A percentile compares a stretch with the other conserved stretches of the same genome.
Evolutionary conservation across 2,329 filamentous ascomycete genomes (phyloP).

Genomic region (Trichoderma lentiforme): DNA sequence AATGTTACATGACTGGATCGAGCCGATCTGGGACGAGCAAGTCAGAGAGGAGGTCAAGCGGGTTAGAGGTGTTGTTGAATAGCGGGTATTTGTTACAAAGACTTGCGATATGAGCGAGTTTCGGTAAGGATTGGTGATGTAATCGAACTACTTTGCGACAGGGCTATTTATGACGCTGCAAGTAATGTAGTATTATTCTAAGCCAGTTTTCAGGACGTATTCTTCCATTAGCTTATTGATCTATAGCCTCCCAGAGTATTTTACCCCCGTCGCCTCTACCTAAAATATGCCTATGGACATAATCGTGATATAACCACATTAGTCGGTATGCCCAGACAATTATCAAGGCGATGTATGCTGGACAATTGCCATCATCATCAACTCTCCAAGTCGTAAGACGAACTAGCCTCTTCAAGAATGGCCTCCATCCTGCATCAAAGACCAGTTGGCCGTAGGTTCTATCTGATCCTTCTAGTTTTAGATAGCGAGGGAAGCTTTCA

Average conservation of each 20-base stretch:
- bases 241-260: background rate
- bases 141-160: background rate
- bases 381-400: slow-evolving; percentile 13
- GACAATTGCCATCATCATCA: slow-evolving; percentile 14
- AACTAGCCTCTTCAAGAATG: slow-evolving; percentile 5
- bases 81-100: background rate
- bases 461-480: background rate
- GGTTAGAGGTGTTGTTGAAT: background rate
- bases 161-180: background rate
- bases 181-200: background rate
- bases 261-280: slow-evolving; percentile 12
- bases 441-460: slow-evolving; percentile 8
- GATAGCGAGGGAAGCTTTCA: slow-evolving; percentile 6
- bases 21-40: slow-evolving; percentile 12
- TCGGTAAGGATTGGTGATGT: background rate
- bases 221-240: background rate
- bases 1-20: slow-evolving; percentile 8
- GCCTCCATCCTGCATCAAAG: slow-evolving; percentile 13
- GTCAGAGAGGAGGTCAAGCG: background rate
- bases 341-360: background rate
- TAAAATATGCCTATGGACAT: background rate
- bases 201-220: background rate
- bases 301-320: slow-evolving; percentile 17
- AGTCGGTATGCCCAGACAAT: slow-evolving; percentile 13
- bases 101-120: background rate